Evolutionary conservation across 2,329 filamentous ascomycete species (phyloP).

Genomic region (Paecilomyces sp.): DNA sequence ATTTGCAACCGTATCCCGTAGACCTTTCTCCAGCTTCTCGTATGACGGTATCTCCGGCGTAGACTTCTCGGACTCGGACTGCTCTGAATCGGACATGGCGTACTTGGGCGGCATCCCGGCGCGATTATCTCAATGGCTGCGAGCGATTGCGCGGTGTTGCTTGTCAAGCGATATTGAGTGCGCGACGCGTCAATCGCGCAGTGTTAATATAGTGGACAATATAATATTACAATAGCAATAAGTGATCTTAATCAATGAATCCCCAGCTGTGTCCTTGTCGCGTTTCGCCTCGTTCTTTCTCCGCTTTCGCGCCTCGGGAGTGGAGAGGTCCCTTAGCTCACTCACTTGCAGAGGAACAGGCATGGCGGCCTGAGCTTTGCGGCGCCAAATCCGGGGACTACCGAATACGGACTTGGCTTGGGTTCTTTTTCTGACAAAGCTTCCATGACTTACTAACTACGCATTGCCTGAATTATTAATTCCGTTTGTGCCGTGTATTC

Average conservation of each 20-base stretch:
- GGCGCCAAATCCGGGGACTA: neutral
- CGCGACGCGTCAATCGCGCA: neutral
- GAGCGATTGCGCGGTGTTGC: neutral
- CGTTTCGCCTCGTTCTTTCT: neutral
- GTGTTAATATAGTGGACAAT: neutral
- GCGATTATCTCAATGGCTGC: neutral
- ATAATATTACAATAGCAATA: neutral
- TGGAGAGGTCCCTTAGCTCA: neutral
- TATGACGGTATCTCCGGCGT: constrained; percentile 20
- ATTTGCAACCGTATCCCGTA: constrained; percentile 31
- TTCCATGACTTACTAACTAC: neutral
- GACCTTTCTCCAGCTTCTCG: constrained; percentile 24
- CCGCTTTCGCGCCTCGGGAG: neutral
- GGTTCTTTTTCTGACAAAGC: neutral
- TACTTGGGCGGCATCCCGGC: constrained; percentile 21
- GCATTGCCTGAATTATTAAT: neutral
- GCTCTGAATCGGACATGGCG: constrained; percentile 24
- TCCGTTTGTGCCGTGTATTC: neutral
- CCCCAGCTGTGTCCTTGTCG: neutral
- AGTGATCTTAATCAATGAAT: neutral
- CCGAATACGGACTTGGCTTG: neutral
- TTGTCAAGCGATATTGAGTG: neutral
- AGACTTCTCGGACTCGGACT: constrained; percentile 18
- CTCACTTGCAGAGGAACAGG: neutral
- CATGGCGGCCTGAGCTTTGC: neutral